These are phyloP conservation scores for Talaromyces marneffei DNA, from an alignment of 2,329 filamentous ascomycete species.

Conservation along the genomic window DNA sequence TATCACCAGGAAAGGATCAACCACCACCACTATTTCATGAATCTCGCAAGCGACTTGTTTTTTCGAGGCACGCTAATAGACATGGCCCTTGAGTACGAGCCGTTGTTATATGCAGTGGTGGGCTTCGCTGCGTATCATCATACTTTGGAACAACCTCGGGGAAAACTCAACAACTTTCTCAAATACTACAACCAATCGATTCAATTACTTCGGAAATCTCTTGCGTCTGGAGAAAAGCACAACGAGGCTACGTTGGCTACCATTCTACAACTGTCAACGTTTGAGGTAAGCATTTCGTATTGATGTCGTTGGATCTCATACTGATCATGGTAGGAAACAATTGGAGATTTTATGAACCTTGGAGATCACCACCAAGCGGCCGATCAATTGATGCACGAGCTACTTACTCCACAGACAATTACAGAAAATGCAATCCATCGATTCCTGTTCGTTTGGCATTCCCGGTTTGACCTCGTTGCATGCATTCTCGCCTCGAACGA, in stretches of 20 bases:
- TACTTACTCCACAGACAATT: slow-evolving; percentile 72
- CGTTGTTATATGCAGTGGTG: slow-evolving; percentile 77
- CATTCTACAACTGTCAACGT: slow-evolving; percentile 84
- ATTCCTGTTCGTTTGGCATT: slow-evolving; percentile 80
- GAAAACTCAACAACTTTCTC: slow-evolving; percentile 74
- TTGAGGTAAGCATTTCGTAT: slow-evolving; percentile 61
- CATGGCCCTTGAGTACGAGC: slow-evolving; percentile 69
- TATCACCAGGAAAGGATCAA: slow-evolving; percentile 75
- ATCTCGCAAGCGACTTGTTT: slow-evolving; percentile 65
- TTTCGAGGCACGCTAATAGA: slow-evolving; percentile 65
- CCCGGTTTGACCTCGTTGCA: slow-evolving; percentile 78
- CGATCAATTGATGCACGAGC: slow-evolving; percentile 67
- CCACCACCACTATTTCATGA: slow-evolving; percentile 75
- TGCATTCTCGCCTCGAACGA: slow-evolving; percentile 76
- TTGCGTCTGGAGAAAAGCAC: slow-evolving; percentile 66
- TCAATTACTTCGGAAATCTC: slow-evolving; percentile 62
- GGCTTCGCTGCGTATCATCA: slow-evolving; percentile 86
- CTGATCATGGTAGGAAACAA: slow-evolving; percentile 62
- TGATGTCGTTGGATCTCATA: slow-evolving; percentile 7
- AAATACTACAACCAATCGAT: slow-evolving; percentile 89
- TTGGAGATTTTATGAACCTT: slow-evolving; percentile 92
- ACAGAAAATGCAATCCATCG: slow-evolving; percentile 65
- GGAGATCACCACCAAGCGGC: slow-evolving; percentile 90
- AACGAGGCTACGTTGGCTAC: slow-evolving; percentile 72
- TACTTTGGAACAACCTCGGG: slow-evolving; percentile 63